Evolutionary conservation across 1,284 basidiomycete species (phyloP).

Genomic region (Heimioporus punctisporus): DNA sequence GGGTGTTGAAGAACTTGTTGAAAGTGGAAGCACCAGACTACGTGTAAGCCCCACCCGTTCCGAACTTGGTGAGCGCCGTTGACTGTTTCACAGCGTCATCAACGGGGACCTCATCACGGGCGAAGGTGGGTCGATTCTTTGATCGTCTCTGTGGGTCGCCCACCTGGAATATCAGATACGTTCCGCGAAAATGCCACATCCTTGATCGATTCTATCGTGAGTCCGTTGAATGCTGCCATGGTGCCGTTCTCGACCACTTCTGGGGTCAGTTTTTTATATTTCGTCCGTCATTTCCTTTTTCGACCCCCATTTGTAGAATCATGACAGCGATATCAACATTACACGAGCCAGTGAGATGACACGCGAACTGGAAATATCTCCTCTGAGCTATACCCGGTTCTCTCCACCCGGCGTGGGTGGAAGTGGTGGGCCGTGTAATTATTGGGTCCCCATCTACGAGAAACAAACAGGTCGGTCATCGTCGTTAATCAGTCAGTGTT

Average conservation of each 20-base stretch:
- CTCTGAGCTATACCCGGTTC: constrained; percentile 61
- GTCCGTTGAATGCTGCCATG: constrained; percentile 45
- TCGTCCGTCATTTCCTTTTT: not conserved
- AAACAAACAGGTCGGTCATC: constrained; percentile 28
- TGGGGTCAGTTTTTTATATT: constrained; percentile 43
- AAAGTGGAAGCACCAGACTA: constrained; percentile 60
- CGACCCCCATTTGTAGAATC: constrained; percentile 47
- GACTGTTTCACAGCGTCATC: constrained; percentile 43
- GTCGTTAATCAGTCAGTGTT: too few species aligned
- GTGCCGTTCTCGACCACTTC: constrained; percentile 60
- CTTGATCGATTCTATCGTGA: constrained; percentile 52
- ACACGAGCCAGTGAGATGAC: constrained; percentile 62
- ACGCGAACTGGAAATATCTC: constrained; percentile 56
- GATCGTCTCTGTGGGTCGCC: not conserved
- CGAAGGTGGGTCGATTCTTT: constrained; percentile 47
- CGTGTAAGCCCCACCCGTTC: constrained; percentile 46
- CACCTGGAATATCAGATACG: constrained; percentile 45
- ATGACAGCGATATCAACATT: constrained; percentile 70
- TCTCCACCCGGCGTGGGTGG: constrained; percentile 64
- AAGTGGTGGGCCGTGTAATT: constrained; percentile 58
- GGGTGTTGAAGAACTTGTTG: constrained; percentile 54
- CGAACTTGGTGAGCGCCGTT: too few species aligned
- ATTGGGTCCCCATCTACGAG: constrained; percentile 65
- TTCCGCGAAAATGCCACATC: constrained; percentile 57
- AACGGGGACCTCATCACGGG: constrained; percentile 71